These are phyloP conservation scores for Pichia terricola DNA, from an alignment of 1,139 yeast genomes.

Conservation along the genomic window DNA sequence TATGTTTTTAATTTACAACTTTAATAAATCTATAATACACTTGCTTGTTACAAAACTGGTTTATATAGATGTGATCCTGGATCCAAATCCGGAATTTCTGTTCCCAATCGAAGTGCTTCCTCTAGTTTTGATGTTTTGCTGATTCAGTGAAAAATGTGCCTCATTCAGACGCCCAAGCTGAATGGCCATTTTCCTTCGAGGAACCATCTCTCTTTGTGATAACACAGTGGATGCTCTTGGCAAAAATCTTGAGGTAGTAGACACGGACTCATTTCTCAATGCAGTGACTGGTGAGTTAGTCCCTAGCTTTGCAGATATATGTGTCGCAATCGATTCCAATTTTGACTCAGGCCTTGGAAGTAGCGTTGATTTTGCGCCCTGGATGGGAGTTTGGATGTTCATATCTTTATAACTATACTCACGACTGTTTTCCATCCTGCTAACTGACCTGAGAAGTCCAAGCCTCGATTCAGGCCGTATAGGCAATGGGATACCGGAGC, in stretches of 20 bases:
- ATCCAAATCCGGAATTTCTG: not conserved
- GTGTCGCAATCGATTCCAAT: conserved; percentile 9
- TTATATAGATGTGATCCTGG: conserved; percentile 8
- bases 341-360: conserved; percentile 9
- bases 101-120: conserved; percentile 9
- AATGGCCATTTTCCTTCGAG: not conserved
- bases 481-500: conserved; percentile 22
- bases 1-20: not conserved
- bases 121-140: conserved; percentile 2
- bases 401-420: no score
- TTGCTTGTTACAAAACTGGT: not conserved
- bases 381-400: no score
- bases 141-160: not conserved
- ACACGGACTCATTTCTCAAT: not conserved
- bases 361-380: not conserved
- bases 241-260: no score
- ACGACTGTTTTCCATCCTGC: conserved; percentile 3
- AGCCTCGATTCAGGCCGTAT: conserved; percentile 17
- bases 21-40: no score
- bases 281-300: conserved; percentile 9
- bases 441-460: conserved; percentile 11
- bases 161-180: conserved; percentile 1
- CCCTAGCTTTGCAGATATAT: conserved; percentile 11
- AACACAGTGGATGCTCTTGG: conserved; percentile 7
- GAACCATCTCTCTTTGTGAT: conserved; percentile 6